A percentile compares a stretch with the other conserved stretches of the same genome.
These are phyloP conservation scores for Gossypium bickii DNA, from an alignment of 345 rosid genomes.

Conservation along the genomic window DNA sequence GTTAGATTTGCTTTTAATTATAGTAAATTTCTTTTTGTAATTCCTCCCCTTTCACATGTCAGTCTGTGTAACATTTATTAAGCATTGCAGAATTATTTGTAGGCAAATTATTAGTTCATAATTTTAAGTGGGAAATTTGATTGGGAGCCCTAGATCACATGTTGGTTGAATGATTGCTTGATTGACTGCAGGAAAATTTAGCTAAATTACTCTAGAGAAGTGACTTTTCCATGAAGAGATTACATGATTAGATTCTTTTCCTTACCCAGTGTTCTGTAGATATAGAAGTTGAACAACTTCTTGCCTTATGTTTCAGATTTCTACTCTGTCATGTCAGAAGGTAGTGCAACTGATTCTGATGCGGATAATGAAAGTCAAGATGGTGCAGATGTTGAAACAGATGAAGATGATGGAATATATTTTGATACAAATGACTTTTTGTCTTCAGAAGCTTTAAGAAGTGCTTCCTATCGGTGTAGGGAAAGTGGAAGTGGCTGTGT, in stretches of 20 bases:
- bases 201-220: not conserved
- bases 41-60: not conserved
- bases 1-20: slow-evolving; percentile 36
- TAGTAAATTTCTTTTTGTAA: not conserved
- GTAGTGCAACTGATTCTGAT: slow-evolving; percentile 78
- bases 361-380: slow-evolving; percentile 91
- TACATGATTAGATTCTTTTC: not conserved
- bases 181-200: not conserved
- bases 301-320: slow-evolving; percentile 58
- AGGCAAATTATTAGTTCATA: not conserved
- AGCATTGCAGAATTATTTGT: not conserved
- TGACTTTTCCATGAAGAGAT: not conserved
- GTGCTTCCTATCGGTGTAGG: slow-evolving; percentile 84
- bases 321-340: slow-evolving; percentile 98
- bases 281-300: slow-evolving; percentile 13
- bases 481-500: slow-evolving; percentile 60
- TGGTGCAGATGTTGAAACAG: slow-evolving; percentile 85
- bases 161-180: not conserved
- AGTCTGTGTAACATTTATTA: not conserved
- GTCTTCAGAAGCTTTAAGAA: slow-evolving; percentile 79
- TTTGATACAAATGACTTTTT: slow-evolving; percentile 90
- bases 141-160: not conserved
- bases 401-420: slow-evolving; percentile 73
- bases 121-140: not conserved
- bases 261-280: not conserved